Conservation (phyloP, 352 stramenopile species). For the Pythium dissimile region DNA sequence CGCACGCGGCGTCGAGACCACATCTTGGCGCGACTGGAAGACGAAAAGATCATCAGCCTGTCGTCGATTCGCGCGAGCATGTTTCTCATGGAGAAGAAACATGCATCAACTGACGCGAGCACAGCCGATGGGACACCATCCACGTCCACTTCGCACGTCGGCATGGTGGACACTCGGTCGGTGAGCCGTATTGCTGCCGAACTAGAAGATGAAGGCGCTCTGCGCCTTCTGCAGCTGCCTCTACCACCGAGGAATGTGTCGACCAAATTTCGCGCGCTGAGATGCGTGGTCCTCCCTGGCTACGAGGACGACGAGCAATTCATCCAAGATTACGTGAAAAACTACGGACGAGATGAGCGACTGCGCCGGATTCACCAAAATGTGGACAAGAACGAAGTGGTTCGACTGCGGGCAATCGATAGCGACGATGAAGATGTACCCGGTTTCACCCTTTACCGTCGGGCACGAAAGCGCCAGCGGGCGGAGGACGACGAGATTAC, state of each 20-base stretch:
- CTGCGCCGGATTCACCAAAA: slow-evolving; percentile 65
- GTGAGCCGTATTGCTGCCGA: slow-evolving; percentile 68
- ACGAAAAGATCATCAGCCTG: slow-evolving; percentile 77
- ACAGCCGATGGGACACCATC: slow-evolving; percentile 2
- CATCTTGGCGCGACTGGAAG: slow-evolving; percentile 51
- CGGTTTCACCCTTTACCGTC: slow-evolving; percentile 15
- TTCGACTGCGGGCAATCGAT: slow-evolving; percentile 41
- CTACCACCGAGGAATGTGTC: slow-evolving; percentile 73
- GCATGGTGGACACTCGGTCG: slow-evolving; percentile 66
- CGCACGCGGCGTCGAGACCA: slow-evolving; percentile 52
- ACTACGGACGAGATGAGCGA: slow-evolving; percentile 77
- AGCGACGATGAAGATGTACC: slow-evolving; percentile 38
- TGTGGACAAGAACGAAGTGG: slow-evolving; percentile 45
- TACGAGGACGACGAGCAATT: slow-evolving; percentile 70
- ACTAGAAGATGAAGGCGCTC: slow-evolving; percentile 43
- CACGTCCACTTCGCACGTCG: slow-evolving; percentile 26
- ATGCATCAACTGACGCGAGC: slow-evolving; percentile 13
- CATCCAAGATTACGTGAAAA: slow-evolving; percentile 69
- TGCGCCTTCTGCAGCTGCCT: slow-evolving; percentile 60
- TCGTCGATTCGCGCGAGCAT: slow-evolving; percentile 75
- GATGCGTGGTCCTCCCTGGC: slow-evolving; percentile 59
- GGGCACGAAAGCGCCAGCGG: slow-evolving; percentile 9
- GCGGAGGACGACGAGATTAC: background rate
- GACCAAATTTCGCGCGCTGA: slow-evolving; percentile 71
- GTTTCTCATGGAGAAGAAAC: slow-evolving; percentile 62